A percentile compares a stretch with the other conserved stretches of the same genome.
Evolutionary conservation across 2,329 filamentous ascomycete genomes (phyloP).

Genomic region (Rhexocercosporidium sp.): DNA sequence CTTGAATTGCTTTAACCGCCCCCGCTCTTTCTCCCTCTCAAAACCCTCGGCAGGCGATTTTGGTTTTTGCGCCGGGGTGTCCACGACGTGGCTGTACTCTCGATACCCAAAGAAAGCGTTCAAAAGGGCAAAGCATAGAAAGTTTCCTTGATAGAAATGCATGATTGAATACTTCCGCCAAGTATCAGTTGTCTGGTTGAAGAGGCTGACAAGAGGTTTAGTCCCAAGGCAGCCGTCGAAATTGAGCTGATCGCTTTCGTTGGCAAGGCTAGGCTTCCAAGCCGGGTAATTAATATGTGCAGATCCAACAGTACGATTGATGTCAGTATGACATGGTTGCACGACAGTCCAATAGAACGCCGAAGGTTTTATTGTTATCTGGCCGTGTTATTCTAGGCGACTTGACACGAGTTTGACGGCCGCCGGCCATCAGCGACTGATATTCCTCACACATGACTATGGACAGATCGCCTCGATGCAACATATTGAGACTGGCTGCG

Average conservation of each 20-base stretch:
- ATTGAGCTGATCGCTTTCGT: neutral
- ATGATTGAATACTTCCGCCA: neutral
- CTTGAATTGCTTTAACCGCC: constrained; percentile 27
- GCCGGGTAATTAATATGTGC: neutral
- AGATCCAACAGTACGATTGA: neutral
- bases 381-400: neutral
- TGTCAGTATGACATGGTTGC: neutral
- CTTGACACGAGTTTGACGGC: neutral
- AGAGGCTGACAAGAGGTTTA: neutral
- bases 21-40: constrained; percentile 3
- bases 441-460: neutral
- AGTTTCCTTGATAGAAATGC: constrained; percentile 29
- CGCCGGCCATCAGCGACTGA: neutral
- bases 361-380: neutral
- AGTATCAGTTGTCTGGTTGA: neutral
- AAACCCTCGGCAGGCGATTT: neutral
- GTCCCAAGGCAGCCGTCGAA: neutral
- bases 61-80: neutral
- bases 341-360: neutral
- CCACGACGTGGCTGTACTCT: neutral
- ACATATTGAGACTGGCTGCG: neutral
- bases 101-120: constrained; percentile 23
- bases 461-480: neutral
- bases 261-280: neutral
- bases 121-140: constrained; percentile 25